Conservation (phyloP, 225 moss, liverwort and hornwort genomes). For the Pseudoscleropodium purum region DNA sequence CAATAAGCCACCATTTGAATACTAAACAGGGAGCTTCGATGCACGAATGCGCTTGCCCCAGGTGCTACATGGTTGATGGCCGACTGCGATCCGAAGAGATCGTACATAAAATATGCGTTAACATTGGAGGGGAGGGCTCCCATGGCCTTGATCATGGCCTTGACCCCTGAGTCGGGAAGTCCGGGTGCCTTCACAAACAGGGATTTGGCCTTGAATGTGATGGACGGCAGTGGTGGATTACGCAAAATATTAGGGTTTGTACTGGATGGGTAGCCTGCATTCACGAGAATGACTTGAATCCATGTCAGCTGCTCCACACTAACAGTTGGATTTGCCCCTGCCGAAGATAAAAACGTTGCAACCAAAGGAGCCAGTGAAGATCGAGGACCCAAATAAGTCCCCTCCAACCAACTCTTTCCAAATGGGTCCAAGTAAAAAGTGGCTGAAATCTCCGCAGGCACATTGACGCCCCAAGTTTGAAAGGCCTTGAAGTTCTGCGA, state of each 20-base stretch:
- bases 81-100: conserved; percentile 45
- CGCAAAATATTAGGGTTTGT: conserved; percentile 14
- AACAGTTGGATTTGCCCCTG: neutral
- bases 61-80: conserved; percentile 32
- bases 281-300: conserved; percentile 45
- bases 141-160: conserved; percentile 31
- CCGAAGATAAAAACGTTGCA: conserved; percentile 5
- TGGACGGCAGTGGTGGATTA: neutral
- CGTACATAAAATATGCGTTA: conserved; percentile 53
- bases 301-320: conserved; percentile 41
- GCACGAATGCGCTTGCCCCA: conserved; percentile 32
- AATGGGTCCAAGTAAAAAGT: conserved; percentile 42
- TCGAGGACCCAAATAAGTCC: conserved; percentile 31
- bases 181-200: conserved; percentile 35
- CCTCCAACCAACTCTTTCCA: conserved; percentile 37
- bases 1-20: conserved; percentile 74
- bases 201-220: conserved; percentile 55
- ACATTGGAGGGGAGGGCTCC: neutral
- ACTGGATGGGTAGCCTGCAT: conserved; percentile 18
- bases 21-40: conserved; percentile 32
- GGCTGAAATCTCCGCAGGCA: conserved; percentile 47
- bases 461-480: conserved; percentile 35
- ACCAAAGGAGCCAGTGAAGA: conserved; percentile 12
- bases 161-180: conserved; percentile 35
- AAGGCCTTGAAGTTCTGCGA: conserved; percentile 45